phyloP scores from a whole-genome alignment of 495 filamentous ascomycete genomes.

The Corynascus novoguineensis region DNA sequence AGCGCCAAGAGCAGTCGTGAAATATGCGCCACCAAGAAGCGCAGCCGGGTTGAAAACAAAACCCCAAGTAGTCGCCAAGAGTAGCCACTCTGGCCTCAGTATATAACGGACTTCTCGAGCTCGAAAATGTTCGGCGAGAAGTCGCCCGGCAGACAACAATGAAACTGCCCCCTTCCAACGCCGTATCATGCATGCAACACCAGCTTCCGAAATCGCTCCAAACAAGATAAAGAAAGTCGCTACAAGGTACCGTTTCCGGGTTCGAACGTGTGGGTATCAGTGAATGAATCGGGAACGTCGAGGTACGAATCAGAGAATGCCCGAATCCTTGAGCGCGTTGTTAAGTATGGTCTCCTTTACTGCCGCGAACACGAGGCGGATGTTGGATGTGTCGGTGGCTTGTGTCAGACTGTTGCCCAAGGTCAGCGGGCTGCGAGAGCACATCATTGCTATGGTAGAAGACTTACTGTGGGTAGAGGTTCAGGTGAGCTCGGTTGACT shows the following conservation, averaged over 20 bases:
- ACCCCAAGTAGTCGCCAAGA: no score
- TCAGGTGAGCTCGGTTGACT: conserved; percentile 92
- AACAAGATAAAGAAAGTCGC: conserved; percentile 10
- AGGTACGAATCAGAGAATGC: conserved; percentile 77
- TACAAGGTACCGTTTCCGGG: background rate
- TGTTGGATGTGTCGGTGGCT: conserved; percentile 97
- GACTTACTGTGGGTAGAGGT: conserved; percentile 94
- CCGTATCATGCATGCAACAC: conserved; percentile 27
- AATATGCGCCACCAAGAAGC: no score
- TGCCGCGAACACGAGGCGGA: conserved; percentile 93
- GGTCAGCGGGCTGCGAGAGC: conserved; percentile 29
- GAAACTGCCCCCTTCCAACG: conserved; percentile 20
- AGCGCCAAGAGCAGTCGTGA: no score
- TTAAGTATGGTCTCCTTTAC: conserved; percentile 99
- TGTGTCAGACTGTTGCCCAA: conserved; percentile 77
- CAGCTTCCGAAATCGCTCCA: conserved; percentile 9
- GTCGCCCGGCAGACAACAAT: background rate
- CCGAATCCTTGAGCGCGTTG: conserved; percentile 95
- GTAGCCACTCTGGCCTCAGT: no score
- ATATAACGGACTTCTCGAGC: no score
- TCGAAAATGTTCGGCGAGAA: background rate
- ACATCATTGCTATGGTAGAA: no score
- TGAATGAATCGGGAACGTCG: background rate
- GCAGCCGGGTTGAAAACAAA: no score
- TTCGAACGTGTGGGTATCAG: background rate